Evolutionary conservation across 1,284 basidiomycete genomes (phyloP).

Genomic region (Rhodofomes roseus): DNA sequence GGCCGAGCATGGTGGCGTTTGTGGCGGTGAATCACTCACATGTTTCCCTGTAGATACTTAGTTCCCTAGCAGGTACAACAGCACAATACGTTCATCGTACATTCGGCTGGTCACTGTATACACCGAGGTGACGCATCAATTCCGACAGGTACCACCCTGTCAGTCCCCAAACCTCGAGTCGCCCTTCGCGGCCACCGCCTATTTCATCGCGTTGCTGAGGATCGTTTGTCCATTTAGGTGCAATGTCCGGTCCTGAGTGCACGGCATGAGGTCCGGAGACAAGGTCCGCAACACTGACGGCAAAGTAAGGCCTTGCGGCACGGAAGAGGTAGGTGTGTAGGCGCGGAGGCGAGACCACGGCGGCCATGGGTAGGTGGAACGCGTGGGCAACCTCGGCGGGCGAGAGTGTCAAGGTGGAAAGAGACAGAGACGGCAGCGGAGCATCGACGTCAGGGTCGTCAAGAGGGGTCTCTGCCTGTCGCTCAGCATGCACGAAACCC

Average conservation of each 20-base stretch:
- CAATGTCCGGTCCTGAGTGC: slow-evolving; percentile 12
- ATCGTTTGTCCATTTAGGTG: slow-evolving; percentile 20
- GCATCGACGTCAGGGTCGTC: slow-evolving; percentile 26
- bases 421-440: slow-evolving; percentile 57
- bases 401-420: slow-evolving; percentile 51
- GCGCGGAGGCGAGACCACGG: slow-evolving; percentile 43
- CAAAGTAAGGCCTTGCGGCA: slow-evolving; percentile 52
- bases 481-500: slow-evolving; percentile 50
- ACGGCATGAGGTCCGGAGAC: slow-evolving; percentile 26
- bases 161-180: slow-evolving; percentile 74
- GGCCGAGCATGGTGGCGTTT: no score
- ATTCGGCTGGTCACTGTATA: slow-evolving; percentile 31
- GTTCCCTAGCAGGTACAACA: no score
- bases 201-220: slow-evolving; percentile 36
- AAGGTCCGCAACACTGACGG: slow-evolving; percentile 66
- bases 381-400: slow-evolving; percentile 60
- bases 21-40: no score
- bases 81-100: background rate
- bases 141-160: slow-evolving; percentile 77
- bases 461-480: background rate
- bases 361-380: slow-evolving; percentile 66
- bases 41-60: no score
- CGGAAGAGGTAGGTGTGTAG: slow-evolving; percentile 55
- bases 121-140: slow-evolving; percentile 48
- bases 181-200: slow-evolving; percentile 38